Conservation (phyloP, 768 basidiomycete genomes). For the Hemileccinum rubropunctum region DNA sequence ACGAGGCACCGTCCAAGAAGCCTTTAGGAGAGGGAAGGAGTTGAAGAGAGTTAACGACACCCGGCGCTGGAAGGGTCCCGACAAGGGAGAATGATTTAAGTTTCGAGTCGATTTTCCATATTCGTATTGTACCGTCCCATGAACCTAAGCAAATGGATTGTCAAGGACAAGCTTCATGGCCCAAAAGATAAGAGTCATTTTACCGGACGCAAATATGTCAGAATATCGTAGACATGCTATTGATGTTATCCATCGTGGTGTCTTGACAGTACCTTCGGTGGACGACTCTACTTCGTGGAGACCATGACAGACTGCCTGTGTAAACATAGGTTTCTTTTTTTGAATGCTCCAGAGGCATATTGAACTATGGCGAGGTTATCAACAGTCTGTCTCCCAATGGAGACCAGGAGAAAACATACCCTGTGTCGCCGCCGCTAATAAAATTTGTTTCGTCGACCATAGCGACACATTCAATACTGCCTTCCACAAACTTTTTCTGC, state of each 20-base stretch:
- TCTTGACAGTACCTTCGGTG: constrained; percentile 69
- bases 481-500: constrained; percentile 67
- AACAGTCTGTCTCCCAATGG: not conserved
- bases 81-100: constrained; percentile 72
- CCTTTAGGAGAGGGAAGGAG: constrained; percentile 54
- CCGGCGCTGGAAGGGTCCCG: constrained; percentile 62
- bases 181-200: constrained; percentile 12
- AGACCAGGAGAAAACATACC: constrained; percentile 48
- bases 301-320: constrained; percentile 84
- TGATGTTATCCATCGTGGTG: constrained; percentile 90
- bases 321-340: constrained; percentile 95
- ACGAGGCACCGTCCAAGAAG: constrained; percentile 42
- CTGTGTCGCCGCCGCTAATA: constrained; percentile 93
- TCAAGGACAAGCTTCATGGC: constrained; percentile 1
- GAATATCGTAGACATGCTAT: constrained; percentile 83
- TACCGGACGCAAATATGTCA: constrained; percentile 88
- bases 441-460: constrained; percentile 96
- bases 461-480: constrained; percentile 86
- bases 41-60: constrained; percentile 90
- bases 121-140: constrained; percentile 84
- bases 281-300: constrained; percentile 67
- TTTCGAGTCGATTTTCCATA: constrained; percentile 87
- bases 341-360: constrained; percentile 87
- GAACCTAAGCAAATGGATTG: constrained; percentile 57
- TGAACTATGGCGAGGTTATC: constrained; percentile 42